These are phyloP conservation scores for Crucibulum laeve DNA, from an alignment of 768 basidiomycete species.

Conservation along the genomic window DNA sequence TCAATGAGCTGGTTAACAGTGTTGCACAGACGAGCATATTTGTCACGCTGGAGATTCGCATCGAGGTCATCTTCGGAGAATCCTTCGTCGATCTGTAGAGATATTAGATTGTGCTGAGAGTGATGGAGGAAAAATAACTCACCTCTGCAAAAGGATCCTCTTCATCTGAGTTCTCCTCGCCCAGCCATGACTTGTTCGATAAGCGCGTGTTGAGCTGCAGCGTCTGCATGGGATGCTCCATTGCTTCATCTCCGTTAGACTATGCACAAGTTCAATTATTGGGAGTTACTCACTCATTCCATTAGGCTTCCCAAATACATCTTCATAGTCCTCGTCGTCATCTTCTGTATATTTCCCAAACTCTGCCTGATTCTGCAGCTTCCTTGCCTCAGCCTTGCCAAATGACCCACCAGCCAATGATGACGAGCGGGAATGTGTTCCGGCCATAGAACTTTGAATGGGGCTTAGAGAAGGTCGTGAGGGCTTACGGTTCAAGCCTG, in stretches of 20 bases:
- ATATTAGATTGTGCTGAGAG: slow-evolving; percentile 2
- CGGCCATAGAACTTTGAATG: slow-evolving; percentile 25
- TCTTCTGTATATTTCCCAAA: slow-evolving; percentile 86
- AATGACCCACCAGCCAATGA: slow-evolving; percentile 59
- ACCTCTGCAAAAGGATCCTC: slow-evolving; percentile 97
- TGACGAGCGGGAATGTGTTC: slow-evolving; percentile 54
- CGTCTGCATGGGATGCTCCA: slow-evolving; percentile 64
- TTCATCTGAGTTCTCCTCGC: slow-evolving; percentile 82
- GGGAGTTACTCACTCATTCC: slow-evolving; percentile 50
- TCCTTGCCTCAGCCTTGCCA: slow-evolving; percentile 60
- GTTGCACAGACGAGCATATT: slow-evolving; percentile 81
- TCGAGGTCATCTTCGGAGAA: slow-evolving; percentile 91
- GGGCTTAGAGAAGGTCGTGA: slow-evolving; percentile 54
- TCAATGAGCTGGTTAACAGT: slow-evolving; percentile 84
- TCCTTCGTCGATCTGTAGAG: slow-evolving; percentile 81
- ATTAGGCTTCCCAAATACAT: slow-evolving; percentile 82
- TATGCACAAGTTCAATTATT: background rate
- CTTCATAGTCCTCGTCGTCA: slow-evolving; percentile 91
- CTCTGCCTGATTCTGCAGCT: slow-evolving; percentile 52
- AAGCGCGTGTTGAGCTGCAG: slow-evolving; percentile 82
- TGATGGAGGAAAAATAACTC: background rate
- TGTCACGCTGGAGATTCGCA: slow-evolving; percentile 89
- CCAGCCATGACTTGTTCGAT: slow-evolving; percentile 87
- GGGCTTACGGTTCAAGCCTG: slow-evolving; percentile 44
- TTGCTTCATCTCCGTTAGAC: slow-evolving; percentile 23